Conservation (phyloP, 2,329 filamentous ascomycete species). For the Curvularia sp. region DNA sequence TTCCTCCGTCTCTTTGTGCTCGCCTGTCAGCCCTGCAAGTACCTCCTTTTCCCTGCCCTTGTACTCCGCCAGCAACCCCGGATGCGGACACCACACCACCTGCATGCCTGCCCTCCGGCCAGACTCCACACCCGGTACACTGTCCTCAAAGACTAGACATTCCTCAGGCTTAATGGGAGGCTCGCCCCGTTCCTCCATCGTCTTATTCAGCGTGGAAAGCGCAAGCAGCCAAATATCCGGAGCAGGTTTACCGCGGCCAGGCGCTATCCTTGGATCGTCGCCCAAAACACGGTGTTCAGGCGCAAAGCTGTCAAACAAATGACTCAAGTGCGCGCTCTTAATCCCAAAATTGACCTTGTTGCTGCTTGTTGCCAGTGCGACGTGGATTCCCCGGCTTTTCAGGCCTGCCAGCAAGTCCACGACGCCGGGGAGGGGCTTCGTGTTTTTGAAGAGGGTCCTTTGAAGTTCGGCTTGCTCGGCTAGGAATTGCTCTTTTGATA, state of each 20-base stretch:
- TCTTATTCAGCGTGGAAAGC: conserved; percentile 81
- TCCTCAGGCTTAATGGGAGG: conserved; percentile 77
- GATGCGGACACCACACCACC: conserved; percentile 90
- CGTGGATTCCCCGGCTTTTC: conserved; percentile 67
- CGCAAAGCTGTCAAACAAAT: conserved; percentile 68
- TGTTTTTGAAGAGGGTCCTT: conserved; percentile 71
- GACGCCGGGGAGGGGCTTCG: conserved; percentile 82
- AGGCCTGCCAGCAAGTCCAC: conserved; percentile 69
- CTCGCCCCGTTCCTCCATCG: conserved; percentile 65
- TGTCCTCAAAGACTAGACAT: conserved; percentile 96
- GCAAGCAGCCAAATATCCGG: conserved; percentile 95
- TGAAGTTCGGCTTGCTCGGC: conserved; percentile 69
- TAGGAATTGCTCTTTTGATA: conserved; percentile 72
- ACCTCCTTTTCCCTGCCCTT: conserved; percentile 79
- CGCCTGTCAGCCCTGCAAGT: conserved; percentile 79
- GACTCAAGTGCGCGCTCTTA: conserved; percentile 68
- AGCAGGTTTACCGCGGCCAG: conserved; percentile 88
- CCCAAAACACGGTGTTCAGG: conserved; percentile 80
- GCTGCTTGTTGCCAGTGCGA: conserved; percentile 86
- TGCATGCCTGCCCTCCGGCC: conserved; percentile 93
- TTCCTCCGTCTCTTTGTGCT: conserved; percentile 66
- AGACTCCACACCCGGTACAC: conserved; percentile 89
- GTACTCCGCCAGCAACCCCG: conserved; percentile 77
- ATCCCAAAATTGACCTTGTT: conserved; percentile 74
- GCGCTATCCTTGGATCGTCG: conserved; percentile 78